Conservation (phyloP, 208 protist genomes). For the Tritrichomonas foetus region DNA sequence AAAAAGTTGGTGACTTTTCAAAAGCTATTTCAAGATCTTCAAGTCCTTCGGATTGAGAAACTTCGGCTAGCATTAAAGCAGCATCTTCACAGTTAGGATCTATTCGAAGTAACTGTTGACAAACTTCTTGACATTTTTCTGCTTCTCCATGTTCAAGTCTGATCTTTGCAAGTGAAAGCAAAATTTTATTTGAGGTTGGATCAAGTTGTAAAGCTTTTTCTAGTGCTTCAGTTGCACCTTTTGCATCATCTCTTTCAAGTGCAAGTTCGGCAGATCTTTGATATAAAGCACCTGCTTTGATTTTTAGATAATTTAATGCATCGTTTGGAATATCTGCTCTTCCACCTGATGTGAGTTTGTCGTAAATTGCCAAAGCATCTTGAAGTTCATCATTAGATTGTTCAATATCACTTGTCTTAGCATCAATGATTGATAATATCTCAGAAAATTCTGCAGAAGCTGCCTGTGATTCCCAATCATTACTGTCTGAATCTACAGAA, state of each 20-base stretch:
- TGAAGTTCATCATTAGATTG: not conserved
- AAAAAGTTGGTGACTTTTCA: not conserved
- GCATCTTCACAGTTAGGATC: conserved; percentile 6
- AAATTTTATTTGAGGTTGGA: not conserved
- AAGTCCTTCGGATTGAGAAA: not conserved
- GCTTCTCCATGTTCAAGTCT: not conserved
- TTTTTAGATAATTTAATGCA: not conserved
- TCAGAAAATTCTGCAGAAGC: not conserved
- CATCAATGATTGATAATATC: not conserved
- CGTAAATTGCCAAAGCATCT: not conserved
- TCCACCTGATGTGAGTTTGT: not conserved
- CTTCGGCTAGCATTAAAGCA: not conserved
- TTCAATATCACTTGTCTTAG: not conserved
- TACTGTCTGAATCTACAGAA: not conserved
- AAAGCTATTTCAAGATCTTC: not conserved
- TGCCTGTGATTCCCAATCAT: not conserved
- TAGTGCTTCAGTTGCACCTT: not conserved
- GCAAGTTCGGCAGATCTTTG: not conserved
- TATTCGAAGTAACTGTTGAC: not conserved
- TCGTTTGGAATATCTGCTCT: not conserved
- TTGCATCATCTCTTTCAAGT: not conserved
- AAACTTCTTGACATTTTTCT: not conserved
- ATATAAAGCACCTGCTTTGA: not conserved
- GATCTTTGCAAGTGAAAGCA: not conserved
- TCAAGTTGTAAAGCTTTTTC: not conserved